A percentile compares a stretch with the other conserved stretches of the same genome.
Conservation (phyloP, 2,329 filamentous ascomycete genomes). For the Sordariomycetes sp. region DNA sequence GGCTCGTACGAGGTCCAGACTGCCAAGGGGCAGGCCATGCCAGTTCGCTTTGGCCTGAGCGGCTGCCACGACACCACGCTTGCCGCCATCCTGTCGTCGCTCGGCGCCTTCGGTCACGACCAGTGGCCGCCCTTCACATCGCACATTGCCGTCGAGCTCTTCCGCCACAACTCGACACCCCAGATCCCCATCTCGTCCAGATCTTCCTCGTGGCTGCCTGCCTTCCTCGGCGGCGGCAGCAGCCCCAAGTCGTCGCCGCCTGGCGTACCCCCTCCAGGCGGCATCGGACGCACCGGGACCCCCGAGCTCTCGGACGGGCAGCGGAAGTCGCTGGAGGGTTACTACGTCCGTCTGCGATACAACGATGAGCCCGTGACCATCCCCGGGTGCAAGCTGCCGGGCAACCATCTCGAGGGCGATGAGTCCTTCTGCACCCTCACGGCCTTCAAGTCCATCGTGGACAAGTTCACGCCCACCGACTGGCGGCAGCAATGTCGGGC, state of each 20-base stretch:
- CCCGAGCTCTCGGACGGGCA: slow-evolving; percentile 47
- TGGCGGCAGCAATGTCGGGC: slow-evolving; percentile 55
- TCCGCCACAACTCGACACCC: slow-evolving; percentile 42
- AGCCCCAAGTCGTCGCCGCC: not conserved
- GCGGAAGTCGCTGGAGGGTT: slow-evolving; percentile 54
- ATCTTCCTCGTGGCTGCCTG: slow-evolving; percentile 13
- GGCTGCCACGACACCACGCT: slow-evolving; percentile 94
- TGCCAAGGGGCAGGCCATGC: slow-evolving; percentile 18
- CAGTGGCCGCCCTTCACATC: slow-evolving; percentile 92
- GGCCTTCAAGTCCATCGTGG: slow-evolving; percentile 87
- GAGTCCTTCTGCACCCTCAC: slow-evolving; percentile 84
- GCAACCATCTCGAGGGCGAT: slow-evolving; percentile 80
- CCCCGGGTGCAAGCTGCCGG: slow-evolving; percentile 66
- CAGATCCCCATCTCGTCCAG: slow-evolving; percentile 8
- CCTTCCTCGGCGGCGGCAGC: slow-evolving; percentile 13
- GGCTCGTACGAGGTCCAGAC: slow-evolving; percentile 38
- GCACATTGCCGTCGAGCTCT: slow-evolving; percentile 85
- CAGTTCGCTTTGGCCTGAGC: slow-evolving; percentile 60
- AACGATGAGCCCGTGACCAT: slow-evolving; percentile 78
- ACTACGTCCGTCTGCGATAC: slow-evolving; percentile 85
- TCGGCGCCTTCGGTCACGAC: slow-evolving; percentile 66
- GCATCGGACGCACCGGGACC: slow-evolving; percentile 53
- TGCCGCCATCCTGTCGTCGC: slow-evolving; percentile 64
- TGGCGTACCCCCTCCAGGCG: slow-evolving; percentile 21
- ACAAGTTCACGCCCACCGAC: slow-evolving; percentile 75